These are phyloP conservation scores for Penicillium digitatum DNA, from an alignment of 2,329 filamentous ascomycete species.

Conservation along the genomic window DNA sequence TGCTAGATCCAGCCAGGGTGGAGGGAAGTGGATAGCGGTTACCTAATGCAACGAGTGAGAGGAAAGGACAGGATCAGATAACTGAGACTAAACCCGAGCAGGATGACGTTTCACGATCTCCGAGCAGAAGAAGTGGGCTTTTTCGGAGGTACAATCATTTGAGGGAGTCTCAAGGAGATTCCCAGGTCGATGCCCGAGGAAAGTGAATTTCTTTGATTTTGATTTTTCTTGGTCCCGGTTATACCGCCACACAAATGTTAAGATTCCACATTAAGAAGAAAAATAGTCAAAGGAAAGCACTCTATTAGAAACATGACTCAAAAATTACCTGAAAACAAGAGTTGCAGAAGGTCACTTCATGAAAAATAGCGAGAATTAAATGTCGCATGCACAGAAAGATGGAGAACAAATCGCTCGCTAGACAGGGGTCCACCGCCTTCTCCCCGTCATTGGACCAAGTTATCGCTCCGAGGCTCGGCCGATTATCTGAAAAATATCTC, in stretches of 20 bases:
- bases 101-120: conserved; percentile 19
- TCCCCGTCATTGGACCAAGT: conserved; percentile 16
- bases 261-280: background rate
- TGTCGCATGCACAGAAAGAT: conserved; percentile 3
- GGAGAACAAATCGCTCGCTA: conserved; percentile 16
- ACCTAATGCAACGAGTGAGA: conserved; percentile 21
- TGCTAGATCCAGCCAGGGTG: conserved; percentile 15
- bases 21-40: conserved; percentile 24
- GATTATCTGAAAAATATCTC: conserved; percentile 23
- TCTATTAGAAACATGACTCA: background rate
- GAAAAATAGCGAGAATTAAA: background rate
- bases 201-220: background rate
- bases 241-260: background rate
- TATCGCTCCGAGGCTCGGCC: conserved; percentile 26
- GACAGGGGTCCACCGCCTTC: conserved; percentile 17
- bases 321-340: background rate
- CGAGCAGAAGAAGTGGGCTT: conserved; percentile 12
- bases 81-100: conserved; percentile 18
- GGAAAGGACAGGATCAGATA: conserved; percentile 23
- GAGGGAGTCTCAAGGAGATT: background rate
- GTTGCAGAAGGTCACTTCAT: background rate
- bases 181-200: background rate
- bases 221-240: background rate
- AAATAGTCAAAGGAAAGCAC: background rate
- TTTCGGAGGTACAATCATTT: conserved; percentile 9